Evolutionary conservation across 1,284 basidiomycete genomes (phyloP).

Genomic region (Tremellales sp.): DNA sequence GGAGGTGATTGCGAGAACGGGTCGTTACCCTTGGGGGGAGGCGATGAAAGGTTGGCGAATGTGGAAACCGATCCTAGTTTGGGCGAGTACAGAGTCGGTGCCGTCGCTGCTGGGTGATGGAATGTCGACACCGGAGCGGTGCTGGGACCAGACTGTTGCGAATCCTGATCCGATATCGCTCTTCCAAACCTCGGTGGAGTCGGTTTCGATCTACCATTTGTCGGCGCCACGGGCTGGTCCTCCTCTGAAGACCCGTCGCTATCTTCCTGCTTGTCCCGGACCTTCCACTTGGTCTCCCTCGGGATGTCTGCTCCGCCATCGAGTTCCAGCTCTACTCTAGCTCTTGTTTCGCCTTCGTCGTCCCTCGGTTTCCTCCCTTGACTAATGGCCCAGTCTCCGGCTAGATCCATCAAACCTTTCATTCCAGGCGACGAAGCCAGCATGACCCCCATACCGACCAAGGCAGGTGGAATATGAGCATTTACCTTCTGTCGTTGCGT

Average conservation of each 20-base stretch:
- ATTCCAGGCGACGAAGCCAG: constrained; percentile 73
- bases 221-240: constrained; percentile 43
- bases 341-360: constrained; percentile 32
- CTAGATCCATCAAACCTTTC: constrained; percentile 65
- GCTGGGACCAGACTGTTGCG: too few relatives aligned
- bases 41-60: neutral
- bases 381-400: constrained; percentile 81
- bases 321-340: constrained; percentile 41
- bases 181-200: too few relatives aligned
- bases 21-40: constrained; percentile 22
- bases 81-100: constrained; percentile 17
- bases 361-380: constrained; percentile 62
- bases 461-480: constrained; percentile 64
- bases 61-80: constrained; percentile 1
- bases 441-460: constrained; percentile 82
- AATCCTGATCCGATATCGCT: too few relatives aligned
- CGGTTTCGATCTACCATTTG: too few relatives aligned
- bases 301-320: constrained; percentile 43
- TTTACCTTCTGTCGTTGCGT: constrained; percentile 58
- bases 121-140: too few relatives aligned
- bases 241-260: constrained; percentile 47
- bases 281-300: constrained; percentile 8
- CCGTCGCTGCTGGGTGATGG: constrained; percentile 14
- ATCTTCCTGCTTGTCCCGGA: constrained; percentile 5
- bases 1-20: constrained; percentile 34